These are phyloP conservation scores for Phellopilus nigrolimitatus DNA, from an alignment of 1,284 basidiomycete species.

Conservation along the genomic window DNA sequence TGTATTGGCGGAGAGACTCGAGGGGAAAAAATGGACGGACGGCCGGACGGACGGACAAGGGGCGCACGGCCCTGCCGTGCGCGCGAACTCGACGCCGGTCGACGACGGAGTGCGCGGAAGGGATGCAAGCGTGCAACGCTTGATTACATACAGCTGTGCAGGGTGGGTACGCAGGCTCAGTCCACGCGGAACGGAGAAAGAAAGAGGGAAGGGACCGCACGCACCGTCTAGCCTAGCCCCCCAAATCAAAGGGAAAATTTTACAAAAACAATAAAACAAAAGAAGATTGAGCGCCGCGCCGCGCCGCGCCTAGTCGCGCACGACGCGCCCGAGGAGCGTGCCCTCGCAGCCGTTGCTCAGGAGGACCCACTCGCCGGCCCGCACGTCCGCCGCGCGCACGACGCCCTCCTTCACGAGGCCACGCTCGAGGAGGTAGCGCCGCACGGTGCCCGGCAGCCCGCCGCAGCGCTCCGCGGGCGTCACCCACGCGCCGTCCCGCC, in stretches of 20 bases:
- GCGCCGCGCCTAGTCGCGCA: not conserved
- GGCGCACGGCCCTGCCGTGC: too few species aligned
- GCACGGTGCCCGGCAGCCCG: conserved; percentile 64
- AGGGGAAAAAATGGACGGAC: too few species aligned
- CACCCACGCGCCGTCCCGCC: conserved; percentile 51
- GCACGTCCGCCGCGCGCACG: conserved; percentile 41
- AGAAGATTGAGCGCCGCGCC: not conserved
- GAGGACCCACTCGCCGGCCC: conserved; percentile 56
- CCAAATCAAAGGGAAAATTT: not conserved
- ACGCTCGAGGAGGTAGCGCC: conserved; percentile 59
- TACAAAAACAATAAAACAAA: not conserved
- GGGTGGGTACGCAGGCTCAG: too few species aligned
- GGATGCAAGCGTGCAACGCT: not conserved
- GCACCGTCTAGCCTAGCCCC: conserved; percentile 1
- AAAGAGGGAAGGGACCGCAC: not conserved
- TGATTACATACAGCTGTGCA: conserved; percentile 5
- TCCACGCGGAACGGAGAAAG: not conserved
- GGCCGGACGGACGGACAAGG: too few species aligned
- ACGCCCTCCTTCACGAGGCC: conserved; percentile 40
- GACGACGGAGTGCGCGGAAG: not conserved
- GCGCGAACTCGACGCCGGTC: conserved; percentile 4
- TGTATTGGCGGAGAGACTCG: not conserved
- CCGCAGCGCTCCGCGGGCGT: conserved; percentile 57
- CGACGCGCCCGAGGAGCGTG: conserved; percentile 19
- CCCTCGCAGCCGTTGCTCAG: conserved; percentile 61